A percentile compares a stretch with the other conserved stretches of the same genome.
Conservation (phyloP, 208 protist species). For the Trypanosoma boissoni region DNA sequence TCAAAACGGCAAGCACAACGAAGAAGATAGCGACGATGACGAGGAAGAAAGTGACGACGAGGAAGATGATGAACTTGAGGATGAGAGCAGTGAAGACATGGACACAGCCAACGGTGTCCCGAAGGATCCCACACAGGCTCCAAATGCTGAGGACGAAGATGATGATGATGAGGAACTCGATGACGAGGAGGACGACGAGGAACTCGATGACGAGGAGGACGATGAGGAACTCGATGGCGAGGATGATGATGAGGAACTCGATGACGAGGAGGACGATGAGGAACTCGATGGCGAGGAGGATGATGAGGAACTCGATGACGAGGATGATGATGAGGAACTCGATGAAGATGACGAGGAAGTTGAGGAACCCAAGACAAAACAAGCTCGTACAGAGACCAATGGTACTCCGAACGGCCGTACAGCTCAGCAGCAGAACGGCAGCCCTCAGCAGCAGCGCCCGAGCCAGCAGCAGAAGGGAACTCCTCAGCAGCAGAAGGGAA, state of each 20-base stretch:
- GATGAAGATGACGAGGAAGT: slow-evolving; percentile 44
- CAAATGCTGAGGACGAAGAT: neutral
- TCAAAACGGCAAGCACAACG: slow-evolving; percentile 15
- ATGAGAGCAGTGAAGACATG: slow-evolving; percentile 1
- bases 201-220: slow-evolving; percentile 22
- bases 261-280: slow-evolving; percentile 26
- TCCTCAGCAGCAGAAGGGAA: slow-evolving; percentile 8
- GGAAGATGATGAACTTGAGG: slow-evolving; percentile 5
- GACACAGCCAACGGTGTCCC: neutral
- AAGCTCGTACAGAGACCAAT: neutral
- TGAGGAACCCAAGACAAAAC: slow-evolving; percentile 12
- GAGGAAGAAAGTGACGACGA: slow-evolving; percentile 7
- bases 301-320: slow-evolving; percentile 31
- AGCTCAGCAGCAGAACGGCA: slow-evolving; percentile 19
- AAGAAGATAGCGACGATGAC: slow-evolving; percentile 12
- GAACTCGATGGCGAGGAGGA: slow-evolving; percentile 31
- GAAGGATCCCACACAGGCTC: slow-evolving; percentile 8
- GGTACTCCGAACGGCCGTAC: slow-evolving; percentile 22
- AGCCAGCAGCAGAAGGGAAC: slow-evolving; percentile 22
- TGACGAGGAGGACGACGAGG: slow-evolving; percentile 24
- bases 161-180: slow-evolving; percentile 19
- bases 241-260: slow-evolving; percentile 18
- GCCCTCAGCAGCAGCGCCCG: slow-evolving; percentile 23
- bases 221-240: slow-evolving; percentile 26
- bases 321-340: slow-evolving; percentile 37